phyloP scores from a whole-genome alignment of 495 filamentous ascomycete genomes.

The Xanthoparmelia taractica region DNA sequence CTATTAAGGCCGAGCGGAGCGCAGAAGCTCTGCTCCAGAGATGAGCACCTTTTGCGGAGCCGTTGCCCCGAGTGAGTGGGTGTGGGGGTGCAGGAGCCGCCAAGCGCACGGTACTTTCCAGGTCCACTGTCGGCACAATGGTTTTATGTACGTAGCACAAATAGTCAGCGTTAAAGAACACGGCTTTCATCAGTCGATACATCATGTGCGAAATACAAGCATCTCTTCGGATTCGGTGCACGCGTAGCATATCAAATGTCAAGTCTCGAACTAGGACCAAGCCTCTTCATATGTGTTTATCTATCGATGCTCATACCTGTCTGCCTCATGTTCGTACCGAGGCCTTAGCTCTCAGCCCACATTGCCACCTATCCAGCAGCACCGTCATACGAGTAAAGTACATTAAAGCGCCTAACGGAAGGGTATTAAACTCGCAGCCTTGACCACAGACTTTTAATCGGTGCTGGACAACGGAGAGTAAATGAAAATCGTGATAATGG shows the following conservation, averaged over 20 bases:
- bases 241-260: neutral
- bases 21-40: neutral
- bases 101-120: neutral
- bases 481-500: conserved; percentile 14
- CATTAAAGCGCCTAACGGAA: conserved; percentile 2
- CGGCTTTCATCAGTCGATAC: neutral
- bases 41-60: neutral
- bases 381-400: conserved; percentile 9
- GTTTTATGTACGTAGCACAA: neutral
- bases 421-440: conserved; percentile 13
- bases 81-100: neutral
- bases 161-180: neutral
- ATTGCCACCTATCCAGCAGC: neutral
- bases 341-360: neutral
- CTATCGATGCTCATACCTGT: neutral
- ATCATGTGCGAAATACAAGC: neutral
- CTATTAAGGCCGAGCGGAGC: conserved; percentile 27
- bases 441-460: conserved; percentile 9
- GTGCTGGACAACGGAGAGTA: neutral
- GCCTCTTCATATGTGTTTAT: neutral
- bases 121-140: neutral
- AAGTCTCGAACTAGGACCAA: neutral
- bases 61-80: neutral
- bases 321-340: neutral
- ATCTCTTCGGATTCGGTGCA: neutral